A percentile compares a stretch with the other conserved stretches of the same genome.
phyloP scores from a whole-genome alignment of 1,284 basidiomycete species.

The Moesziomyces sp. region DNA sequence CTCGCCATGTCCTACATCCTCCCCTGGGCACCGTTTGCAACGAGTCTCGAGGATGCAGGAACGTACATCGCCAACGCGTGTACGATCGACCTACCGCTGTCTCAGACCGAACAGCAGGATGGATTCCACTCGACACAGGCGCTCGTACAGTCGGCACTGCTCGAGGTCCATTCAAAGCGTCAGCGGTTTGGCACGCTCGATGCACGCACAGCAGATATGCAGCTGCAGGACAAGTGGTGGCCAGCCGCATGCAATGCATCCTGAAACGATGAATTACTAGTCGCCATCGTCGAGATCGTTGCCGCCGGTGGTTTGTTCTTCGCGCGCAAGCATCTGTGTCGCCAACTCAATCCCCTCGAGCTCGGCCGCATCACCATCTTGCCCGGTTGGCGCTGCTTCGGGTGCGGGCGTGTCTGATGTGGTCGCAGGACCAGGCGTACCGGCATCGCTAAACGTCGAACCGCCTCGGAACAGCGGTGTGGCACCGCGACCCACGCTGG shows the following conservation, averaged over 20 bases:
- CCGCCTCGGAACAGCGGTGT: conserved; percentile 49
- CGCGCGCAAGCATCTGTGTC: conserved; percentile 51
- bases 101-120: conserved; percentile 7
- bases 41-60: conserved; percentile 29
- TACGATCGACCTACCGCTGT: conserved; percentile 6
- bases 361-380: conserved; percentile 26
- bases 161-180: conserved; percentile 24
- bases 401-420: conserved; percentile 12
- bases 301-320: conserved; percentile 35
- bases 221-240: conserved; percentile 47
- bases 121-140: conserved; percentile 14
- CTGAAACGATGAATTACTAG: conserved; percentile 3
- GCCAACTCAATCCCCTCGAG: conserved; percentile 49
- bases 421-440: conserved; percentile 21
- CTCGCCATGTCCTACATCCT: conserved; percentile 44
- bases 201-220: conserved; percentile 22
- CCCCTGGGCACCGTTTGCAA: conserved; percentile 39
- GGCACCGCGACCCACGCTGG: conserved; percentile 18
- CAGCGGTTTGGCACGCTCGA: conserved; percentile 36
- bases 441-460: conserved; percentile 32
- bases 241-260: conserved; percentile 25
- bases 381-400: conserved; percentile 1
- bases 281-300: conserved; percentile 51
- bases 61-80: conserved; percentile 45
- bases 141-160: conserved; percentile 20